phyloP scores from a whole-genome alignment of 1,284 basidiomycete species.

The Cerioporus squamosus region DNA sequence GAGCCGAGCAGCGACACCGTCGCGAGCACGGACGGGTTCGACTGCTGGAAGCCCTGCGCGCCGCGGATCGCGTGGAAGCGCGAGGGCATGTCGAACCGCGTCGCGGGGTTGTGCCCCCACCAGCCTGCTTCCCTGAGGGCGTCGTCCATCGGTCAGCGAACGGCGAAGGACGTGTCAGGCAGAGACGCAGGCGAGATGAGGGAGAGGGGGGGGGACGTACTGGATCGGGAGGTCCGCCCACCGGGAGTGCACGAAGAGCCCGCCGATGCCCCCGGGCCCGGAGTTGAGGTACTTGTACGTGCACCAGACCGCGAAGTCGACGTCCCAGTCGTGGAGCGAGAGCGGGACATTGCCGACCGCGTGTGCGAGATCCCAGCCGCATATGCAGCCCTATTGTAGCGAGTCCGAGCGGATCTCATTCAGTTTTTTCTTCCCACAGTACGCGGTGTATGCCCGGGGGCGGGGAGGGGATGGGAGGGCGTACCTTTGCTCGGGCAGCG shows the following conservation, averaged over 20 bases:
- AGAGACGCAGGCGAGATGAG: background rate
- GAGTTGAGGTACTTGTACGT: slow-evolving; percentile 98
- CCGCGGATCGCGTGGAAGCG: slow-evolving; percentile 85
- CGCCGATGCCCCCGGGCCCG: slow-evolving; percentile 95
- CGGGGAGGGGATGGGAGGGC: background rate
- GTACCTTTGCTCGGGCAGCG: slow-evolving; percentile 82
- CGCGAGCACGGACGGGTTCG: slow-evolving; percentile 87
- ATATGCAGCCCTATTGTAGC: slow-evolving; percentile 75
- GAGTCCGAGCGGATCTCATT: background rate
- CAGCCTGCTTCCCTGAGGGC: slow-evolving; percentile 83
- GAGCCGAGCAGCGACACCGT: slow-evolving; percentile 83
- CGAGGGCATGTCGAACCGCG: slow-evolving; percentile 91
- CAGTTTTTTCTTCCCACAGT: too few species aligned
- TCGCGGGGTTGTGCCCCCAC: slow-evolving; percentile 93
- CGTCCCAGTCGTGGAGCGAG: slow-evolving; percentile 89
- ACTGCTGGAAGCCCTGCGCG: slow-evolving; percentile 95
- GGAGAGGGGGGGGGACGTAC: slow-evolving; percentile 16
- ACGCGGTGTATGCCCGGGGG: background rate
- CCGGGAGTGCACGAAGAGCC: slow-evolving; percentile 86
- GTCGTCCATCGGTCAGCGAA: slow-evolving; percentile 18
- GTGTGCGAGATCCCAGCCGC: slow-evolving; percentile 97
- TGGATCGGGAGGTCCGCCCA: slow-evolving; percentile 58
- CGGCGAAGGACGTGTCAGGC: background rate
- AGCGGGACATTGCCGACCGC: slow-evolving; percentile 93
- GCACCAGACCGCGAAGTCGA: slow-evolving; percentile 98